phyloP scores from a whole-genome alignment of 2,329 filamentous ascomycete species.

The Aspergillus novofumigatus region DNA sequence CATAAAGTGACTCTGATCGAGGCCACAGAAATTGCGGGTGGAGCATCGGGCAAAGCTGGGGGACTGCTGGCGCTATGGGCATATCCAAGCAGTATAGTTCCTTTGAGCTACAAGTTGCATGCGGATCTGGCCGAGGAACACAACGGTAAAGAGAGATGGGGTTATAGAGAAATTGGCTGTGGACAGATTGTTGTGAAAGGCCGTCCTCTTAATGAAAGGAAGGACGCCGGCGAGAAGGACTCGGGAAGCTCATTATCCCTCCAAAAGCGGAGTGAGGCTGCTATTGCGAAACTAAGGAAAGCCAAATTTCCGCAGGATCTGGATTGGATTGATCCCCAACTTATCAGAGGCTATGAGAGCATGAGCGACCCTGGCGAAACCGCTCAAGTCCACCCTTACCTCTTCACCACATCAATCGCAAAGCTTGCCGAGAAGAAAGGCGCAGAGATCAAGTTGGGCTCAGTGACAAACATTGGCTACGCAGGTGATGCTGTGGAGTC shows the following conservation, averaged over 20 bases:
- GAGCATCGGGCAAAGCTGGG: constrained; percentile 90
- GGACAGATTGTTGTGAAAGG: constrained; percentile 59
- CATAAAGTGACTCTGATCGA: constrained; percentile 85
- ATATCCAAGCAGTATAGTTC: constrained; percentile 78
- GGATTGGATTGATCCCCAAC: constrained; percentile 73
- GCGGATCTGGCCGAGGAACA: constrained; percentile 80
- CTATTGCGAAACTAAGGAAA: constrained; percentile 48
- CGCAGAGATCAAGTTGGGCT: constrained; percentile 62
- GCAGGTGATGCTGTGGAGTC: constrained; percentile 51
- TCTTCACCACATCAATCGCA: constrained; percentile 84
- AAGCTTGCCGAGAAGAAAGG: constrained; percentile 67
- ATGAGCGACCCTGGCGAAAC: constrained; percentile 82
- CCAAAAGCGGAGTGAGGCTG: constrained; percentile 53
- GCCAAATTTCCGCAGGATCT: constrained; percentile 69
- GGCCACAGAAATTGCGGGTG: constrained; percentile 78
- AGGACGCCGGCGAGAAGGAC: constrained; percentile 21
- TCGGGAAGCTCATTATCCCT: constrained; percentile 46
- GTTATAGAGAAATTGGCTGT: constrained; percentile 75
- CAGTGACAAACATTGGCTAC: constrained; percentile 65
- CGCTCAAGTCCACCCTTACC: constrained; percentile 87
- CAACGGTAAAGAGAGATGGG: constrained; percentile 73
- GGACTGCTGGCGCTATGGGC: constrained; percentile 89
- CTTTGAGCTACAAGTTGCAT: constrained; percentile 79
- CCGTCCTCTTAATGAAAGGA: constrained; percentile 34
- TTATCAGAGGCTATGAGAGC: constrained; percentile 67